Evolutionary conservation across 306 rosid genomes (phyloP), one percentile per base, ranked within the genome.

Genomic region (Corylus americana): DNA sequence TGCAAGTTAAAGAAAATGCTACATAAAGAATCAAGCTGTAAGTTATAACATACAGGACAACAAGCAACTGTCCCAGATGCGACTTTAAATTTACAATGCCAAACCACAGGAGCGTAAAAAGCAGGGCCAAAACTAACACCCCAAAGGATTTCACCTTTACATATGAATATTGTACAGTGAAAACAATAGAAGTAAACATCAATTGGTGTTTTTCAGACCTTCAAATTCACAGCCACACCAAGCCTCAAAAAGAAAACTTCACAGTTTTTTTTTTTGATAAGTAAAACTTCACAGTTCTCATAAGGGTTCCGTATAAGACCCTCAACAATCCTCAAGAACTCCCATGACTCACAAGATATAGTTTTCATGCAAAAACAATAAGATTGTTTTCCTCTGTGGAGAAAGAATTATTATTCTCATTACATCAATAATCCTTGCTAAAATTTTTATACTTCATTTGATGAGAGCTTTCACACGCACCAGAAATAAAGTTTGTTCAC

Each of bases 1-100:
- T 42, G 51, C 51, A 49, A 59, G 27, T 48, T 13, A 49, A 49
- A 51, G 51, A 49, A 71, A 71, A 79, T 37, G 54, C 73, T 79
- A 63, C 20, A 58, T 39, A 42, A 68, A 68, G 47, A 68, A n/a
- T 68, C 11, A 68, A 42, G 72, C 51, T 68, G 51, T 42, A 44
- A 67, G 50, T 68, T 39, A 10, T 39, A 39, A n/a, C 51, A 42
- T n/a, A 42, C 27, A 8, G 31, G 31, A 73, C 3, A 73, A 62
- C 27, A 62, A 73, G 35, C 0, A 48, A 35, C 14, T 71, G 51
- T 57, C 62, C 35, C 27, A 50, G n/a, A 20, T 49, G 8, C 31
- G 45, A 48, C 72, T 76, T 73, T 63, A 45, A 68, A 39, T 4
- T 39, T 68, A 18, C 72, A 68, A 68, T 39, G 42, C 49, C 72